Evolutionary conservation across 371 early-diverging fungal genomes (phyloP).

Genomic region (Apophysomyces trapeziformis): DNA sequence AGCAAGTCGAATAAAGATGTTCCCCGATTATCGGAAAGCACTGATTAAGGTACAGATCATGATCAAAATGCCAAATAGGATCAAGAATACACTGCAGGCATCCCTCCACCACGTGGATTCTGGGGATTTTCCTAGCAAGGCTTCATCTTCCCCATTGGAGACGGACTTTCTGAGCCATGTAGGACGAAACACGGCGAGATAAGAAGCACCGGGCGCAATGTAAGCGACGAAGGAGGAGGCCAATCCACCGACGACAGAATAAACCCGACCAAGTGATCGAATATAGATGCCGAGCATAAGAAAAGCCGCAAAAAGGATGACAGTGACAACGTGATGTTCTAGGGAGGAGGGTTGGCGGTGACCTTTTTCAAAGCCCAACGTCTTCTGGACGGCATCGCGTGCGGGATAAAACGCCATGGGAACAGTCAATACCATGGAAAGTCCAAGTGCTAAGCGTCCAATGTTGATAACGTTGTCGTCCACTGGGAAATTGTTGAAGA

Average conservation of each 20-base stretch:
- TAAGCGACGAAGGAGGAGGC: constrained; percentile 61
- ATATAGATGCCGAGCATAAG: constrained; percentile 49
- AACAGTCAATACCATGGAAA: constrained; percentile 61
- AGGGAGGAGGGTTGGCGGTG: constrained; percentile 40
- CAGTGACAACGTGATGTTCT: constrained; percentile 52
- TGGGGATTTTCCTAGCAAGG: constrained; percentile 5
- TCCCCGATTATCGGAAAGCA: constrained; percentile 16
- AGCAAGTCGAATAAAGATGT: not conserved
- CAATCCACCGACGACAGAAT: constrained; percentile 61
- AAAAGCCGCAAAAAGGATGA: constrained; percentile 45
- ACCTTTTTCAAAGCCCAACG: constrained; percentile 54
- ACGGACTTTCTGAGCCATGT: constrained; percentile 11
- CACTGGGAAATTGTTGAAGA: constrained; percentile 61
- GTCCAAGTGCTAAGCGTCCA: constrained; percentile 55
- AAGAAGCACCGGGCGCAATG: constrained; percentile 58
- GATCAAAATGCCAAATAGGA: constrained; percentile 24
- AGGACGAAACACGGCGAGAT: constrained; percentile 43
- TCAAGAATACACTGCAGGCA: constrained; percentile 13
- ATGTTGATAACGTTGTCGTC: constrained; percentile 57
- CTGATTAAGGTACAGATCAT: constrained; percentile 25
- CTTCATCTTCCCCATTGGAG: not conserved
- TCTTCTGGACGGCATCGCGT: constrained; percentile 57
- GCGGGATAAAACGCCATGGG: constrained; percentile 67
- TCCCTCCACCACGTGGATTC: constrained; percentile 26
- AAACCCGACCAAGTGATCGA: constrained; percentile 55